Conservation (phyloP, 2,329 filamentous ascomycete genomes). For the Fusarium illudens region DNA sequence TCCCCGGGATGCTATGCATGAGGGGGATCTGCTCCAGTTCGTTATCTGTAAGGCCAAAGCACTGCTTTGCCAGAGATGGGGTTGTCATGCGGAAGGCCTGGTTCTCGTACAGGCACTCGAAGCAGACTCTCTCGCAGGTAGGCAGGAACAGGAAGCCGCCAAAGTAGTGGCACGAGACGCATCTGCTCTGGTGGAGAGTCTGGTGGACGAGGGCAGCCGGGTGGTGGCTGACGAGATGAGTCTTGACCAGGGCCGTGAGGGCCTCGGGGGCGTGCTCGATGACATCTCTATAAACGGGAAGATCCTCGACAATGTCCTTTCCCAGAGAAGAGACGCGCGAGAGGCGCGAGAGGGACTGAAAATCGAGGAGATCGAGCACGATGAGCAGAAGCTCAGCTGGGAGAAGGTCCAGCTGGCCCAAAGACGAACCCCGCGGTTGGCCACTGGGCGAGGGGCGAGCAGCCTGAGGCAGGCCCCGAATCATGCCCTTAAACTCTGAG, state of each 20-base stretch:
- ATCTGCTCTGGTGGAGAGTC: constrained; percentile 36
- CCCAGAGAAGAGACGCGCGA: constrained; percentile 38
- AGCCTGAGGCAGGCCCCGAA: constrained; percentile 1
- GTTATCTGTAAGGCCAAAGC: constrained; percentile 34
- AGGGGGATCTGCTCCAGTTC: constrained; percentile 33
- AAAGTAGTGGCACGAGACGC: constrained; percentile 43
- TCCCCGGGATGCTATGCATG: constrained; percentile 37
- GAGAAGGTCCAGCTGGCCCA: constrained; percentile 41
- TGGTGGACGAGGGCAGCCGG: constrained; percentile 33
- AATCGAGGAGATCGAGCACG: constrained; percentile 41
- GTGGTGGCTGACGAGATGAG: constrained; percentile 35
- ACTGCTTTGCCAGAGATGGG: constrained; percentile 30
- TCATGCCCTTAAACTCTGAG: constrained; percentile 34
- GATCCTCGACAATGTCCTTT: constrained; percentile 38
- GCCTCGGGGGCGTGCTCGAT: constrained; percentile 51
- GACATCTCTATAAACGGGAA: constrained; percentile 51
- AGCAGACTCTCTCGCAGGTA: constrained; percentile 45
- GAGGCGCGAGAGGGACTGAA: constrained; percentile 43
- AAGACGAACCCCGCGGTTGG: constrained; percentile 27
- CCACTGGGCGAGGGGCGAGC: constrained; percentile 9
- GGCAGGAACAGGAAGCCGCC: constrained; percentile 46
- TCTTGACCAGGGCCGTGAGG: constrained; percentile 39
- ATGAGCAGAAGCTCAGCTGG: constrained; percentile 39
- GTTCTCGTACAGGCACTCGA: constrained; percentile 42
- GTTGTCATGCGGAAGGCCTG: constrained; percentile 40